Base-by-base conservation (phyloP, 441 rosid species). In the Cnidoscolus chayamansa region DNA sequence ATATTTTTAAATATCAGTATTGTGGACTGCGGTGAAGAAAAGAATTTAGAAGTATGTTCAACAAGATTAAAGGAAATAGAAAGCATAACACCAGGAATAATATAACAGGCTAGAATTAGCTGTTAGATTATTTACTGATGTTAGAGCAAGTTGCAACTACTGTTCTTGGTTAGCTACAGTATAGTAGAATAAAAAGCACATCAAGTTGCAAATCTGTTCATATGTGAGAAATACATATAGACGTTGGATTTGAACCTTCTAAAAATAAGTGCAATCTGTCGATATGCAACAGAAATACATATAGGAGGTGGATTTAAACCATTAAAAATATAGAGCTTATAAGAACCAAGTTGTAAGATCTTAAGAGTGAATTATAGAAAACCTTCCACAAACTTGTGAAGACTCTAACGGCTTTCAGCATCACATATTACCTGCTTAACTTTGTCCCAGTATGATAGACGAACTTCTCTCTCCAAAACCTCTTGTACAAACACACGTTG, bases 401-500 rank as follows among this genome's bases (percentile, higher is more conserved):
- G 35, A 64, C 37, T 57, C 50, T 32, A 75, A 20, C 31, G 13
- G 51, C 13, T n/a, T 67, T 10, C 19, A 66, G 53, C 25, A 50
- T 53, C n/a, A 35, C 31, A 54, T 17, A 16, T 31, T 84, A 96
- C 98, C 97, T 93, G 98, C 89, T 96, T 96, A 77, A 96, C 84
- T 80, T 89, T 93, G 70, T 96, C 99, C 99, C 99, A 96, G 80
- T 96, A 96, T 67, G 99, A 96, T 65, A 96, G 83, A 67, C 98
- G 97, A 40, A 90, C 87, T 91, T 96, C 99, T 84, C 99, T 90
- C 84, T 96, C 97, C 86, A 96, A 77, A 77, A 96, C 96, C 82
- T 96, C 99, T 86, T 90, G 97, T 72, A 96, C 99, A 86, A 96
- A 96, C 40, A 88, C 96, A 47, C 97, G 97, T 81, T 96, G 96